Evolutionary conservation across 306 rosid species (phyloP), one percentile per base, ranked within the genome.

Genomic region (Sesbania bispinosa): DNA sequence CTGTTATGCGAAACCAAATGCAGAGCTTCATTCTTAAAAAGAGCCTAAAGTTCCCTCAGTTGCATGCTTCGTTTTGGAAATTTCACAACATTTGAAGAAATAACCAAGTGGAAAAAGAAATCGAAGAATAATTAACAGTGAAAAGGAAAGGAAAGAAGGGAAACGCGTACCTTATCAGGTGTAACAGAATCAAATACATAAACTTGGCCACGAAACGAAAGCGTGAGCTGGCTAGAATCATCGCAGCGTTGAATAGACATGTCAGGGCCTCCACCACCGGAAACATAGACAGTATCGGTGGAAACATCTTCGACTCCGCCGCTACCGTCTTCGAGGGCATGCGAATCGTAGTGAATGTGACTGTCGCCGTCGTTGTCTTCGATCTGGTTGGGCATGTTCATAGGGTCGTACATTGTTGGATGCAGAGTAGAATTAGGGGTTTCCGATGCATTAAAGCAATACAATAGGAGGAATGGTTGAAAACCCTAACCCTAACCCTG

Each of bases 151-250:
- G 1, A n/a, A 38, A 0, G 53, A 61, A 38, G 30, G 9, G 3
- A 32, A 23, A 46, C 50, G 21, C 32, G 58, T 7, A 80, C 98
- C 96, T 93, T 90, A 4, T 93, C 96, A 10, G 98, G 96, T 15
- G 98, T 83, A 58, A 93, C 96, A 3, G 90, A 74, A 75, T 93
- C 98, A 26, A 90, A 93, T 16, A 93, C 96, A 70, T 86, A 93
- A 18, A 93, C 96, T 82, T 93, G 96, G 43, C 98, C 98, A 0
- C 90, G 98, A 78, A 93, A 93, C 19, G 98, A 88, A 64, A 93
- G 96, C 33, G 98, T 88, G 73, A 93, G 96, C 85, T 93, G 96
- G 57, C 88, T 89, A 46, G 90, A 73, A 45, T 84, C 89, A 6
- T 89, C 92, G 64, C 54, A 50, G 33, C 82, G 87, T 27, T 77